These are phyloP conservation scores for Physcomitrium patens DNA, from an alignment of 225 moss, liverwort and hornwort genomes.

Conservation along the genomic window DNA sequence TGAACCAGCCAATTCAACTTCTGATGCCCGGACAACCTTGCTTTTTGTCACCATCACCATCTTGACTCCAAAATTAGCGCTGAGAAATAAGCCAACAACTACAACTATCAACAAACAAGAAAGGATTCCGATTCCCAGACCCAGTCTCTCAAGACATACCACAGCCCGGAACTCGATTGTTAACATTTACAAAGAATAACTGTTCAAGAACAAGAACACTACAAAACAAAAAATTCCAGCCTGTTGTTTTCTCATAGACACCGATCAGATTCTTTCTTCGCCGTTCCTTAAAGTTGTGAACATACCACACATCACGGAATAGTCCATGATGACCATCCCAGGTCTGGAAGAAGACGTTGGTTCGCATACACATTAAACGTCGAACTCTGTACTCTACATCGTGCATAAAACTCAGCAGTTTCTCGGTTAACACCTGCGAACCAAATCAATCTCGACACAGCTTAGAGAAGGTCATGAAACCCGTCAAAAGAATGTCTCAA, in stretches of 20 bases:
- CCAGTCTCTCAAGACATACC: constrained; percentile 16
- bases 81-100: constrained; percentile 38
- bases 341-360: constrained; percentile 82
- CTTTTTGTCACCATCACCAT: constrained; percentile 68
- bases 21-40: constrained; percentile 59
- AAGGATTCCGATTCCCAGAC: constrained; percentile 25
- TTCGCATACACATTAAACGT: constrained; percentile 55
- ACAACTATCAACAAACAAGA: constrained; percentile 20
- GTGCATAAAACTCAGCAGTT: constrained; percentile 68
- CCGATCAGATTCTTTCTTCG: not conserved
- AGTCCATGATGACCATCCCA: constrained; percentile 95
- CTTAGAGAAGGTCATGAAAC: not conserved
- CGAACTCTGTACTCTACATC: constrained; percentile 92
- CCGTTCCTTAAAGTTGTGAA: not conserved
- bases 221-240: not conserved
- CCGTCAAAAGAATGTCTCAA: not conserved
- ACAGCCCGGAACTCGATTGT: not conserved
- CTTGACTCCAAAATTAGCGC: constrained; percentile 87
- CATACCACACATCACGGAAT: constrained; percentile 88
- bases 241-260: constrained; percentile 15
- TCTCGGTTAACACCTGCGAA: constrained; percentile 78
- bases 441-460: constrained; percentile 19
- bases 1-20: constrained; percentile 43
- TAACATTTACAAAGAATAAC: not conserved
- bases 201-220: constrained; percentile 17